Base-by-base conservation (phyloP, 2,329 filamentous ascomycete genomes). In the Blastomyces emzantsi region DNA sequence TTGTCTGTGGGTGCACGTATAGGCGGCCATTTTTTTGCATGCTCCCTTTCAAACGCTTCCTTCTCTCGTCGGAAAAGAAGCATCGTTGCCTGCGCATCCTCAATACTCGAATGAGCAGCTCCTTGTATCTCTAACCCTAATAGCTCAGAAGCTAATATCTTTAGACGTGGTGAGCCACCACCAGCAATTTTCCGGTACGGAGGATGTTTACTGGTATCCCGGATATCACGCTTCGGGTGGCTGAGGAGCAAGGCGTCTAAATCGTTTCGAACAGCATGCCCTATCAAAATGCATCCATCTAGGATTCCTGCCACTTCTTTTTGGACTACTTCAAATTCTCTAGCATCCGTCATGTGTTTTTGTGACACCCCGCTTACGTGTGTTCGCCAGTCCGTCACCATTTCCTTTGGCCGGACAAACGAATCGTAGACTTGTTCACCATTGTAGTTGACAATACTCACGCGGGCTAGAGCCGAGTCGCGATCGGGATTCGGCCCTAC, bases 381-480 rank as follows among this genome's bases (percentile, higher is more conserved):
- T 2, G 92, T 97, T 66, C 94, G 85, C 88, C 92, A 99, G 76
- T 99, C 90, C 17, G 89, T 92, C 1, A 99, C 90, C 63, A 79
- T 81, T 71, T 92, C 87, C 64, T 86, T 85, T 0, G 90, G 89
- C 62, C 85, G 84, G 11, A 97, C 94, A 72, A 89, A 97, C 15
- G 90, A 93, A 79, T 99, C 94, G 82, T 97, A 97, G 56, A 99
- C 80, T 75, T 96, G 91, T 36, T 89, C 85, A 22, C 92, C 92
- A 73, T 97, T 91, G 75, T 92, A 99, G 75, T 97, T 96, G 69
- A 97, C 92, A 19, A 96, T 80, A 72, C 90, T 96, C 63, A 93
- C 90, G 57, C 94, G 85, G 0, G 94, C 94, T 55, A 99, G 84
- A 0, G 86, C 87, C 45, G 90, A 92, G 72, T 87, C 81, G 28